phyloP scores from a whole-genome alignment of 2,329 filamentous ascomycete genomes.

The Plectosphaerella sp. region DNA sequence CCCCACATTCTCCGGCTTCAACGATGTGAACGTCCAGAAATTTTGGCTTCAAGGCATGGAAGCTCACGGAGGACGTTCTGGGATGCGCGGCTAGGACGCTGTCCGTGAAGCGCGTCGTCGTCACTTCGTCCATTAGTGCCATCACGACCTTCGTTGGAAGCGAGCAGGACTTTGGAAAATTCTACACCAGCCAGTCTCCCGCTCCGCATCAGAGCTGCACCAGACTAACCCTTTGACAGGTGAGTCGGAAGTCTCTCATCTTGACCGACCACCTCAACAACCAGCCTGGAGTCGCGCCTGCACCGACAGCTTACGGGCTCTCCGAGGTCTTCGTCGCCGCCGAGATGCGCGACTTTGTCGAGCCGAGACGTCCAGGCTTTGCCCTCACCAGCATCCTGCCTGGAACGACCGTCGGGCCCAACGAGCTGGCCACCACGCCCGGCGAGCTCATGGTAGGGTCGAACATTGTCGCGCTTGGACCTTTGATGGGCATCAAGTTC shows the following conservation, averaged over 20 bases:
- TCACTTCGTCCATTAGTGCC: neutral
- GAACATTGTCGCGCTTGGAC: neutral
- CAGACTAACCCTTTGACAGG: neutral
- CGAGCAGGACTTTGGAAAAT: neutral
- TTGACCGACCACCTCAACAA: neutral
- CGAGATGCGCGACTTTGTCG: neutral
- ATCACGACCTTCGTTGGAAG: neutral
- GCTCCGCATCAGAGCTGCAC: neutral
- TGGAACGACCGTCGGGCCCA: neutral
- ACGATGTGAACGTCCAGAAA: neutral
- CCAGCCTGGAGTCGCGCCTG: neutral
- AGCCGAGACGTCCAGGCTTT: neutral
- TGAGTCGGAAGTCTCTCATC: neutral
- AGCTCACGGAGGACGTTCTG: slow-evolving; percentile 7
- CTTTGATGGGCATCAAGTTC: neutral
- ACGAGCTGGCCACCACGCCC: neutral
- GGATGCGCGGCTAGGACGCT: slow-evolving; percentile 3
- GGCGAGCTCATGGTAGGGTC: neutral
- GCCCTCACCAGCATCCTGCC: neutral
- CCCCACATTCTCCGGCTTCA: neutral
- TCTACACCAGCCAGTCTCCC: neutral
- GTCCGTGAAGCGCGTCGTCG: neutral
- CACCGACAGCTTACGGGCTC: neutral
- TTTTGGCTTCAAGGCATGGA: neutral
- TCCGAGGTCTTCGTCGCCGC: neutral